Evolutionary conservation across 2,329 filamentous ascomycete species (phyloP), one percentile per base, ranked within the genome.

Genomic region (Ustilaginoidea virens): DNA sequence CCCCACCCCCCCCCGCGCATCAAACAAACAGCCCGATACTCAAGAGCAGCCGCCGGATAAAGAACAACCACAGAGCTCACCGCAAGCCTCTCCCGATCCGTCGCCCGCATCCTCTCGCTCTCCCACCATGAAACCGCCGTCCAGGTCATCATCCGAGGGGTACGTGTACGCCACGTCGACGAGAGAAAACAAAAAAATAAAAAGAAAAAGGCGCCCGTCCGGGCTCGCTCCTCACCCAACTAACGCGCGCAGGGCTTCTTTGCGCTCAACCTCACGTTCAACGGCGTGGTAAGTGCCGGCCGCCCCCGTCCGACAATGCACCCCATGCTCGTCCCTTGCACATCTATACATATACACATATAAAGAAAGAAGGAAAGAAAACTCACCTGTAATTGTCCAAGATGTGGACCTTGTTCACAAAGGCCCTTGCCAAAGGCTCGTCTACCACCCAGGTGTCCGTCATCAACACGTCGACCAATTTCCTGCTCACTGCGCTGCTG

Each of bases 401-500:
- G 52, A 87, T 87, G 80, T 87, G 80, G 80, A 73, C 76, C 0
- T 66, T 87, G 27, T 87, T 86, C 56, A 87, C 80, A 5, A 68
- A 71, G 28, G 80, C 80, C 29, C 66, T 87, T n/a, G 72, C 79
- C 1, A 65, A 69, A 12, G 78, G 79, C 10, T 66, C 69, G 33
- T 83, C 78, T 2, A 83, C 80, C 7, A 81, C 80, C 0, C 78
- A 82, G 45, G 80, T 86, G 27, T 77, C 72, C 39, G 77, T 87
- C 47, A 72, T 87, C 50, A 87, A 87, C 51, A 86, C 80, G 3
- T 81, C 77, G 10, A 66, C 77, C 32, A 87, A 87, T 55, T 87
- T 87, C 50, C 66, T 87, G 53, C 53, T 83, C 35, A 86, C 80
- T 0, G 80, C 80, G 6, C 38, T 86, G 5, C 58, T 86, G 13